A percentile compares a stretch with the other conserved stretches of the same genome.
Evolutionary conservation across 805 yeast species (phyloP).

Genomic region (Kregervanrija fluxuum): DNA sequence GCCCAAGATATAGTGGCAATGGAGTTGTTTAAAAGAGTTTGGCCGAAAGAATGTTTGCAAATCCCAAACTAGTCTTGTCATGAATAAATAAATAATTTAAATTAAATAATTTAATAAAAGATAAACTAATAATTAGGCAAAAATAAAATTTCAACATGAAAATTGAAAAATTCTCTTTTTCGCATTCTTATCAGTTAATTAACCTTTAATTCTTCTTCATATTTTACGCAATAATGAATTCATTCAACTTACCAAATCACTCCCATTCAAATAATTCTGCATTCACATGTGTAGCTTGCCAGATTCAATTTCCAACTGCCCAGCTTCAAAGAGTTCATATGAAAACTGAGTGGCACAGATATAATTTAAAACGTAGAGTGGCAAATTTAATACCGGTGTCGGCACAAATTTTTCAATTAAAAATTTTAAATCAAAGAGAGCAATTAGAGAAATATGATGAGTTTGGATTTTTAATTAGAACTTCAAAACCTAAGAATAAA

Average conservation of each 20-base stretch:
- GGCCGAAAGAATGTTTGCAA: constrained; percentile 52
- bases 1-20: constrained; percentile 92
- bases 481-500: constrained; percentile 19
- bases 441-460: constrained; percentile 34
- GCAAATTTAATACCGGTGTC: constrained; percentile 68
- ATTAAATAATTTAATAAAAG: background rate
- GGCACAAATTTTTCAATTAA: constrained; percentile 23
- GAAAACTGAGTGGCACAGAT: constrained; percentile 98
- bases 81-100: background rate
- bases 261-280: constrained; percentile 9
- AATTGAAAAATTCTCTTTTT: background rate
- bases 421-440: constrained; percentile 22
- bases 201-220: background rate
- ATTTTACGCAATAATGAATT: background rate
- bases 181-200: background rate
- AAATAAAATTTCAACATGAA: background rate
- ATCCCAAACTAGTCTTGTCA: background rate
- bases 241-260: constrained; percentile 4
- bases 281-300: constrained; percentile 83
- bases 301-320: constrained; percentile 70
- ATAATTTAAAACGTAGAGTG: constrained; percentile 88
- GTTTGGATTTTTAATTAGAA: constrained; percentile 39
- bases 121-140: background rate
- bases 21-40: constrained; percentile 88
- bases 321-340: constrained; percentile 86